Evolutionary conservation across 192 early-diverging fungal species (phyloP).

Genomic region (Coemansia sp.): DNA sequence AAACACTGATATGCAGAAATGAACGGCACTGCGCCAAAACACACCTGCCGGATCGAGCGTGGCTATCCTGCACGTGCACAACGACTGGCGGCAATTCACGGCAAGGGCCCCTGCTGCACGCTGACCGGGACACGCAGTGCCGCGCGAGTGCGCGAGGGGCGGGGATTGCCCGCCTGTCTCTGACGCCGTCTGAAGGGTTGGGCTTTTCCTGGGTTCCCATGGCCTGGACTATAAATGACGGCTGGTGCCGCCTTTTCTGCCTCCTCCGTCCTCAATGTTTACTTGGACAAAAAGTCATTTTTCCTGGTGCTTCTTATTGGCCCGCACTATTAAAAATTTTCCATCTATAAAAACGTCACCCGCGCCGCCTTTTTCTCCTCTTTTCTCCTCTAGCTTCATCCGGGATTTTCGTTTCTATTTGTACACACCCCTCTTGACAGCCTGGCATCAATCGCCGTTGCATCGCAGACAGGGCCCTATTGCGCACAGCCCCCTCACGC

Average conservation of each 20-base stretch:
- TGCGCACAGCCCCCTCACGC: no score
- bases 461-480: not conserved
- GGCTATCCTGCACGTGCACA: not conserved
- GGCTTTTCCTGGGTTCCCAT: no score
- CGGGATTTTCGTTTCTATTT: slow-evolving; percentile 2
- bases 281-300: no score
- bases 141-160: not conserved
- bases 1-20: not conserved
- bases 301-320: no score
- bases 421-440: not conserved
- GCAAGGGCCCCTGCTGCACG: not conserved
- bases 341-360: not conserved
- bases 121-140: not conserved
- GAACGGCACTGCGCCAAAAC: not conserved
- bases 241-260: not conserved
- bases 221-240: no score
- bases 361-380: not conserved
- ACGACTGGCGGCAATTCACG: not conserved
- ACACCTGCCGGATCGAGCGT: no score
- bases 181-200: no score
- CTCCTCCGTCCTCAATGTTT: no score
- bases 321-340: no score
- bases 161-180: not conserved
- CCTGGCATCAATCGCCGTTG: not conserved
- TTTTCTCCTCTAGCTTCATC: not conserved